A percentile compares a stretch with the other conserved stretches of the same genome.
phyloP scores from a whole-genome alignment of 179 eudicot genomes.

The Beta macrorhiza region DNA sequence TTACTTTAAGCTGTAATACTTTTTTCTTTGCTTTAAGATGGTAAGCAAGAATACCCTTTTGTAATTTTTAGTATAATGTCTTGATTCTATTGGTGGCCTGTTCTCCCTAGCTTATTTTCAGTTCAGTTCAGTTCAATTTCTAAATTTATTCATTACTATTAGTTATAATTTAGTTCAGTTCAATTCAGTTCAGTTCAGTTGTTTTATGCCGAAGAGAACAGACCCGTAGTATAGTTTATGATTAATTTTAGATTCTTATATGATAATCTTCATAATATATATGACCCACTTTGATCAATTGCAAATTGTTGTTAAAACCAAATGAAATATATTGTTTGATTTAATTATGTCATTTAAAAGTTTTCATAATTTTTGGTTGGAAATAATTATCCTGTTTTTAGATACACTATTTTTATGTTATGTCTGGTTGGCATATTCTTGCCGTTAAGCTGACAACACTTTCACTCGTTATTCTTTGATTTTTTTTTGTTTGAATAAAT shows the following conservation, averaged over 20 bases:
- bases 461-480: neutral
- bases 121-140: too few relatives aligned
- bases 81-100: neutral
- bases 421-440: neutral
- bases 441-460: neutral
- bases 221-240: neutral
- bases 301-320: neutral
- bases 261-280: neutral
- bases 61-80: neutral
- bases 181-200: too few relatives aligned
- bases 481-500: neutral
- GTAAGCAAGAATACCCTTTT: constrained; percentile 18
- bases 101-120: too few relatives aligned
- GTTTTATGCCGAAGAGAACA: too few relatives aligned
- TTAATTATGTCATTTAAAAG: neutral
- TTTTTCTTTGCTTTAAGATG: constrained; percentile 15
- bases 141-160: too few relatives aligned
- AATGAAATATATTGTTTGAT: neutral
- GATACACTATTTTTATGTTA: neutral
- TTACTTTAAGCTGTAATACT: constrained; percentile 13
- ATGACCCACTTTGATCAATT: too few relatives aligned
- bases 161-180: too few relatives aligned
- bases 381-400: too few relatives aligned
- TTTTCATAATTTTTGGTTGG: too few relatives aligned
- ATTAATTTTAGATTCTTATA: neutral